Evolutionary conservation across 495 filamentous ascomycete genomes (phyloP).

Genomic region (Pseudotulostoma volvatum): DNA sequence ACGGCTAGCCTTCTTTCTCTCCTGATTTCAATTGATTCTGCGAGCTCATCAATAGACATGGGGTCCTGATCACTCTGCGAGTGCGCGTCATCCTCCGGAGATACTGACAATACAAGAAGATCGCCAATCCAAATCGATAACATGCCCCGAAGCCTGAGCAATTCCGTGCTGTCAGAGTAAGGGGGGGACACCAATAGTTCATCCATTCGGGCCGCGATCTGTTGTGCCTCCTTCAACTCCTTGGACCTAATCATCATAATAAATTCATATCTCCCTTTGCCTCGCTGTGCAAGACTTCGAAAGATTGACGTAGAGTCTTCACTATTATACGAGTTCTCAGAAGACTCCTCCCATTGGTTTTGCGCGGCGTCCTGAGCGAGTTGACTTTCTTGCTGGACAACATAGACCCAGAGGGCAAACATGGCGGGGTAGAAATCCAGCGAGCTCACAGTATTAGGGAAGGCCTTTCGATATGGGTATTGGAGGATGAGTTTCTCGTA

Average conservation of each 20-base stretch:
- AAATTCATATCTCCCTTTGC: slow-evolving; percentile 6
- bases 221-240: slow-evolving; percentile 31
- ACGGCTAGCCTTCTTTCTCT: slow-evolving; percentile 19
- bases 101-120: slow-evolving; percentile 23
- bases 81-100: slow-evolving; percentile 10
- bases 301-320: slow-evolving; percentile 18
- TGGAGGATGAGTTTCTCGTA: slow-evolving; percentile 53
- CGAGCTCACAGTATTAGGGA: slow-evolving; percentile 28
- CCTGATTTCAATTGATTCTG: slow-evolving; percentile 14
- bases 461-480: slow-evolving; percentile 38
- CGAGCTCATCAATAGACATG: slow-evolving; percentile 12
- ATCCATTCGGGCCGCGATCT: slow-evolving; percentile 48
- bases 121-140: slow-evolving; percentile 52
- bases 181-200: slow-evolving; percentile 44
- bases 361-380: slow-evolving; percentile 13
- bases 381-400: slow-evolving; percentile 34
- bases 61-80: too few species aligned
- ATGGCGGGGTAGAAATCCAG: slow-evolving; percentile 50
- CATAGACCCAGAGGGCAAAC: slow-evolving; percentile 50
- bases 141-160: slow-evolving; percentile 50
- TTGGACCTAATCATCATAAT: slow-evolving; percentile 13
- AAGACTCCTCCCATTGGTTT: slow-evolving; percentile 8
- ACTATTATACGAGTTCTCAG: slow-evolving; percentile 3
- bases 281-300: slow-evolving; percentile 1
- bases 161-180: slow-evolving; percentile 38